Evolutionary conservation across 1,284 basidiomycete species (phyloP).

Genomic region (Rhodotorula sp.): DNA sequence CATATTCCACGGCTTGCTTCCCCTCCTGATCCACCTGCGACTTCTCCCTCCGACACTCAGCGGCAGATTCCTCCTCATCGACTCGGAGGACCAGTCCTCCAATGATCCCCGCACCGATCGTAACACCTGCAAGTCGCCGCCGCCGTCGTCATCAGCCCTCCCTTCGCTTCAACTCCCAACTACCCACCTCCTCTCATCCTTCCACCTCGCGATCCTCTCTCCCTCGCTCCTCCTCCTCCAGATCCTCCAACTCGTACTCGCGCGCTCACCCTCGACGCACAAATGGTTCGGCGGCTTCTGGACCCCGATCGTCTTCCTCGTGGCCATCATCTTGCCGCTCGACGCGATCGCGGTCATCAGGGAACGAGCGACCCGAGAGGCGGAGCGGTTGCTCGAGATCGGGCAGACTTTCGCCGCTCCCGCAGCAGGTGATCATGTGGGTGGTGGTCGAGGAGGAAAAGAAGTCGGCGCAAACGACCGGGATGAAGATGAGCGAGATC

Average conservation of each 20-base stretch:
- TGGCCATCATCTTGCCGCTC: background rate
- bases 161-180: background rate
- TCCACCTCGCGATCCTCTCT: background rate
- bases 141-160: background rate
- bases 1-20: background rate
- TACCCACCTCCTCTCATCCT: background rate
- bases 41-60: background rate
- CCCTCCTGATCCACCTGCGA: background rate
- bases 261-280: background rate
- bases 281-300: background rate
- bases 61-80: background rate
- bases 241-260: slow-evolving; percentile 1
- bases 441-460: no score
- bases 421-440: no score
- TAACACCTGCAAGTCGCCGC: background rate
- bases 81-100: no score
- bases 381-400: background rate
- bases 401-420: background rate
- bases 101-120: no score
- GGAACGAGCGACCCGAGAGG: background rate
- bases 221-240: background rate
- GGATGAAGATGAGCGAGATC: background rate
- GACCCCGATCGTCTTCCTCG: slow-evolving; percentile 1
- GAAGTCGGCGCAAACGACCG: no score
- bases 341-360: background rate